Evolutionary conservation across 768 basidiomycete species (phyloP), one percentile per base, ranked within the genome.

Genomic region (Lactarius vividus): DNA sequence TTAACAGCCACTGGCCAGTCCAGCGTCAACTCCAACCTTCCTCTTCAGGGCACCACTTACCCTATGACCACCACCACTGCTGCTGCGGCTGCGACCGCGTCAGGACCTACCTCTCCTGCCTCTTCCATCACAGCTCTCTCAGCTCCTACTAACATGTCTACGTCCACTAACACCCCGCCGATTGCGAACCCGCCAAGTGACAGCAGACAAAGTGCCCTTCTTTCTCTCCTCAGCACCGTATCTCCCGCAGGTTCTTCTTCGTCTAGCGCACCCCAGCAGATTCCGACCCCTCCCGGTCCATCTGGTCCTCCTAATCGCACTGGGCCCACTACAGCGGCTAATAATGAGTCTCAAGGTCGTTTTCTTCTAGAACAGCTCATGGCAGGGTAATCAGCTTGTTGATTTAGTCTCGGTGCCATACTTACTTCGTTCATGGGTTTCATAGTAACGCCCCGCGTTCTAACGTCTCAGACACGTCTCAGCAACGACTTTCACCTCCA

Each of bases 291-390:
- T 13, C 90, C 89, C 29, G 82, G 83, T 1, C 84, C 82, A 0
- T 74, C 85, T 31, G 82, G 83, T 1, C 84, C 82, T 0, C 74
- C 85, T 13, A 73, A 71, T 82, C 83, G 20, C 80, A 82, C 68
- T 76, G 85, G 72, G 79, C 86, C 46, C 16, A 81, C 80, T 61
- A 83, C 85, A 4, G 78, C 83, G 15, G 84, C 82, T 67, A 73
- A 13, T 65, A 85, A 82, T 70, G 88, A 91, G 67, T 76, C 84
- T 0, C 88, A 90, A 73, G 87, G 88, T 64, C 91, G 92, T 77
- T 80, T 86, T 66, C 74, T 93, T 70, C 77, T 94, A 66, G 91
- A 94, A 70, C 89, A 92, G 73, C 79, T 94, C 66, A 90, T 94
- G 86, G 81, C 86, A 63, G 88, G 89, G 91, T 93, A 74, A 77